phyloP scores from a whole-genome alignment of 2,329 filamentous ascomycete species.

The Fusarium aywerte region DNA sequence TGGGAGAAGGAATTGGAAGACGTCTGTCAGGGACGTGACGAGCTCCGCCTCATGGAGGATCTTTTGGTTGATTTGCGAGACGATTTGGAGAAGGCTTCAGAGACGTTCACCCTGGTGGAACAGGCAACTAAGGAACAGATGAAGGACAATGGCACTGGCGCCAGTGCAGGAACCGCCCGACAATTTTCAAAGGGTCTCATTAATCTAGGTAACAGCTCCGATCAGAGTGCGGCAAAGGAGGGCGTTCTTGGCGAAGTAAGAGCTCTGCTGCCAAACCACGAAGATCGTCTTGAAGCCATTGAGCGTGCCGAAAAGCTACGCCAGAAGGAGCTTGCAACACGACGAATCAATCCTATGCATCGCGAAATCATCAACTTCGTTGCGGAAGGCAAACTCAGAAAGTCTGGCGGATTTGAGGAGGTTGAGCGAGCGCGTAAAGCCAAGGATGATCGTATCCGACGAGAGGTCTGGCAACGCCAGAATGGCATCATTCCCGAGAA shows the following conservation, averaged over 20 bases:
- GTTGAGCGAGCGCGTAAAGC: constrained; percentile 84
- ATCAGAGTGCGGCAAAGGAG: constrained; percentile 88
- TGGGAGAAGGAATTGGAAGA: constrained; percentile 98
- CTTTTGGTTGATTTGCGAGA: constrained; percentile 91
- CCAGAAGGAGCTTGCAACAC: constrained; percentile 85
- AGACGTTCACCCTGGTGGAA: constrained; percentile 95
- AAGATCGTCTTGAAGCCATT: constrained; percentile 91
- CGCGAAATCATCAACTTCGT: constrained; percentile 89
- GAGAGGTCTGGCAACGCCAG: constrained; percentile 78
- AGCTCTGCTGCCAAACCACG: constrained; percentile 93
- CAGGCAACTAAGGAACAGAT: constrained; percentile 98
- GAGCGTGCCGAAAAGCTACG: constrained; percentile 94
- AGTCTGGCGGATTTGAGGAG: constrained; percentile 94
- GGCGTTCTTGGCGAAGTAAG: constrained; percentile 92
- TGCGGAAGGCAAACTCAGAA: constrained; percentile 90
- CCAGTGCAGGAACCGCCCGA: constrained; percentile 62
- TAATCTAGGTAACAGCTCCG: constrained; percentile 65
- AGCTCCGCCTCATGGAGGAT: constrained; percentile 96
- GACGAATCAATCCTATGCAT: constrained; percentile 80
- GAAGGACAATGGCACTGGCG: constrained; percentile 72
- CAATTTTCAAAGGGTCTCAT: constrained; percentile 66
- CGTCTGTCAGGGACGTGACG: constrained; percentile 93
- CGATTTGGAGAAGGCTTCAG: constrained; percentile 91
- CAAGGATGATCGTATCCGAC: constrained; percentile 87
- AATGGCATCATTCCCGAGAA: constrained; percentile 65